phyloP scores from a whole-genome alignment of 2,329 filamentous ascomycete genomes.

The Ceratocystis variospora region DNA sequence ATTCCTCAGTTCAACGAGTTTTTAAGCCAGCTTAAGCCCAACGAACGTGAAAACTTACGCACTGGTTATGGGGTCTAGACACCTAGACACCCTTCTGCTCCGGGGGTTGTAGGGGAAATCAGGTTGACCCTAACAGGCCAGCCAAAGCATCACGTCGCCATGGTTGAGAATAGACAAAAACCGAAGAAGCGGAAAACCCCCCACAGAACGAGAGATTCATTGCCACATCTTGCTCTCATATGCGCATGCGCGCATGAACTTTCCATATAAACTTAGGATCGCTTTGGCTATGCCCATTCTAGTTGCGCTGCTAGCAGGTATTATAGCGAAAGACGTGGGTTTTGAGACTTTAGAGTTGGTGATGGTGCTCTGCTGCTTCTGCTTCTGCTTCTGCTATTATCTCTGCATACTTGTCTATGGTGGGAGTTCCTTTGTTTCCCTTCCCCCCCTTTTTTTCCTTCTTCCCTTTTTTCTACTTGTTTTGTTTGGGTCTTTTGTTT shows the following conservation, averaged over 20 bases:
- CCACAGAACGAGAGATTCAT: neutral
- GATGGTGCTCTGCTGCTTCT: neutral
- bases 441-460: neutral
- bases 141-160: neutral
- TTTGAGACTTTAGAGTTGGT: neutral
- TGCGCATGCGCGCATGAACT: neutral
- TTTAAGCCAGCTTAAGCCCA: constrained; percentile 35
- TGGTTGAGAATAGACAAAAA: neutral
- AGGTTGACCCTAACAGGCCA: neutral
- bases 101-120: neutral
- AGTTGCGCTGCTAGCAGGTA: neutral
- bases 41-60: constrained; percentile 38
- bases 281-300: neutral
- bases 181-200: neutral
- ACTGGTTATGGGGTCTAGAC: constrained; percentile 33
- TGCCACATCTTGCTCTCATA: neutral
- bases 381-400: neutral
- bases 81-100: constrained; percentile 19
- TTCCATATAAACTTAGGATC: neutral
- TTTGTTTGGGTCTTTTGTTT: constrained; percentile 10
- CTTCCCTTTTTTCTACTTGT: constrained; percentile 9
- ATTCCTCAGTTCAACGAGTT: constrained; percentile 47
- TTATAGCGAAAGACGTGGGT: neutral
- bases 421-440: neutral
- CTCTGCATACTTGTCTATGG: neutral